Conservation (phyloP, 306 rosid genomes). For the Gillenia trifoliata region DNA sequence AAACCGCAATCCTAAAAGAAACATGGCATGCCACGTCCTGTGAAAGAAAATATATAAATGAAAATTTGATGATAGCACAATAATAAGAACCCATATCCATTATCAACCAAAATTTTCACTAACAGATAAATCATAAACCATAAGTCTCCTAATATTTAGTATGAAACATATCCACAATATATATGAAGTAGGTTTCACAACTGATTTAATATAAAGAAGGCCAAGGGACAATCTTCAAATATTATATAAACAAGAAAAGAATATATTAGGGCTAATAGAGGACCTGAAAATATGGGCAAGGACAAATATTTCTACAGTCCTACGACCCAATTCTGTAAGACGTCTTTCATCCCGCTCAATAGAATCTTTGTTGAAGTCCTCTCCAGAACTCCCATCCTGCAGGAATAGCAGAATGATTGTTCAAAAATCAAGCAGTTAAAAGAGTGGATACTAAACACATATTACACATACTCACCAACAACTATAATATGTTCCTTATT, state of each 20-base stretch:
- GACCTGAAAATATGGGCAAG: constrained; percentile 95
- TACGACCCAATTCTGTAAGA: constrained; percentile 93
- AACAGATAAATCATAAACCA: not conserved
- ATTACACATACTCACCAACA: not conserved
- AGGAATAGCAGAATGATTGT: constrained; percentile 10
- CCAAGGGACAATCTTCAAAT: not conserved
- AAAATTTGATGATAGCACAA: not conserved
- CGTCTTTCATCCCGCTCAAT: constrained; percentile 94
- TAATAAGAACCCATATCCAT: not conserved
- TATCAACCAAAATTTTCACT: not conserved
- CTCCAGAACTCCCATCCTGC: constrained; percentile 94
- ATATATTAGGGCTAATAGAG: constrained; percentile 8
- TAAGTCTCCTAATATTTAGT: not conserved
- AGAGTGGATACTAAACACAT: not conserved
- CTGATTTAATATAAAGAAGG: not conserved
- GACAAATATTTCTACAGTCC: constrained; percentile 97
- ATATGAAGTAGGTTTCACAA: not conserved
- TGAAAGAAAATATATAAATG: not conserved
- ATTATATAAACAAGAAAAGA: not conserved
- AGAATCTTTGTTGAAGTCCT: constrained; percentile 93
- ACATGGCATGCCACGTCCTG: not conserved
- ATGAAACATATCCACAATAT: not conserved
- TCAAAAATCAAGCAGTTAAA: constrained; percentile 12
- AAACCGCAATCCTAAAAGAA: not conserved
- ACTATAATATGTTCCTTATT: not conserved